A percentile compares a stretch with the other conserved stretches of the same genome.
phyloP scores from a whole-genome alignment of 1,284 basidiomycete species.

The Cryptococcus sp. region DNA sequence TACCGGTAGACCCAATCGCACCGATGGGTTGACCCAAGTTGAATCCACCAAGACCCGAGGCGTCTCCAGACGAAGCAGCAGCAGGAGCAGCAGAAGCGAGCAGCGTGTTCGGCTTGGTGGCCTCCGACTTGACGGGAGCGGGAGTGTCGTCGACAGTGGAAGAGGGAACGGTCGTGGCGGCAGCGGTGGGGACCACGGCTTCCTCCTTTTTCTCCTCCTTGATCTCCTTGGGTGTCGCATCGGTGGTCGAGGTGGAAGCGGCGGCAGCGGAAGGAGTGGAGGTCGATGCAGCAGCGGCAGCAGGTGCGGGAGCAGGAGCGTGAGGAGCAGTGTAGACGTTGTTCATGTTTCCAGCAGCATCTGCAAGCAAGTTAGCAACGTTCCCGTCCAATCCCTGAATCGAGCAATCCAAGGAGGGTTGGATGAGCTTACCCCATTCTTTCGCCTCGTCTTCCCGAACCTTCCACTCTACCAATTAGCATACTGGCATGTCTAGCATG shows the following conservation, averaged over 20 bases:
- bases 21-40: not conserved
- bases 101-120: constrained; percentile 19
- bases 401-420: not conserved
- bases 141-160: constrained; percentile 1
- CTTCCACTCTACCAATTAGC: constrained; percentile 37
- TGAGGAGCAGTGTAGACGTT: constrained; percentile 43
- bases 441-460: constrained; percentile 47
- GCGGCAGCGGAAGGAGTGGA: constrained; percentile 4
- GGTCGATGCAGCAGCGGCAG: constrained; percentile 7
- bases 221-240: constrained; percentile 1
- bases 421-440: constrained; percentile 43
- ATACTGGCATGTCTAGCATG: not conserved
- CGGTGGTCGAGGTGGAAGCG: not conserved
- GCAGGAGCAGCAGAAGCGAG: constrained; percentile 27
- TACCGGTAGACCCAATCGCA: constrained; percentile 1
- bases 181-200: constrained; percentile 10
- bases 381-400: constrained; percentile 4
- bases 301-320: constrained; percentile 9
- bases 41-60: constrained; percentile 8
- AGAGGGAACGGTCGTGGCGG: constrained; percentile 5
- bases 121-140: not conserved
- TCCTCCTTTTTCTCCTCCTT: not conserved
- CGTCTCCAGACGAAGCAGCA: constrained; percentile 13
- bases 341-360: constrained; percentile 48
- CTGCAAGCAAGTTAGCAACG: constrained; percentile 10